These are phyloP conservation scores for Umbilicaria muhlenbergii DNA, from an alignment of 495 filamentous ascomycete species.

Conservation along the genomic window DNA sequence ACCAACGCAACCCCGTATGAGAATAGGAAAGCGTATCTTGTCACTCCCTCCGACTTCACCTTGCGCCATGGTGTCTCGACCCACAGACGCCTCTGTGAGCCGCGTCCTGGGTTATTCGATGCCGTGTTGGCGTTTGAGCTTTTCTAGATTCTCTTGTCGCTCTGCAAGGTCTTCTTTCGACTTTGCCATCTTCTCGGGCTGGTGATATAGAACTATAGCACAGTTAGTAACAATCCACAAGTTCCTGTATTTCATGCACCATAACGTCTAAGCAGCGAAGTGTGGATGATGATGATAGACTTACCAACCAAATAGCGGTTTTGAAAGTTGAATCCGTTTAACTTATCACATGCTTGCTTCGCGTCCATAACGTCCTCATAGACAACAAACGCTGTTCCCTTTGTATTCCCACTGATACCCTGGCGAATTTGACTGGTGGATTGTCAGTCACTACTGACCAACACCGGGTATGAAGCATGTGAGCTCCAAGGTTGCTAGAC, in stretches of 20 bases:
- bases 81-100: background rate
- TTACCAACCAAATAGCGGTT: constrained; percentile 97
- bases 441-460: constrained; percentile 13
- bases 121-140: constrained; percentile 90
- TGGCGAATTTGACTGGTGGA: constrained; percentile 81
- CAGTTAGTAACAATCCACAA: constrained; percentile 4
- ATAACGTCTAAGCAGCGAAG: background rate
- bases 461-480: background rate
- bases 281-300: constrained; percentile 17
- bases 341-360: constrained; percentile 95
- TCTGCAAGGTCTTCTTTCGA: constrained; percentile 89
- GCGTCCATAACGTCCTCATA: constrained; percentile 99
- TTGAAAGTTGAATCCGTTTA: constrained; percentile 99
- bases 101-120: constrained; percentile 64
- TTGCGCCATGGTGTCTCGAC: constrained; percentile 2
- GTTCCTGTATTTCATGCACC: background rate
- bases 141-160: constrained; percentile 93
- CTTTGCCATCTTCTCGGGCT: constrained; percentile 91
- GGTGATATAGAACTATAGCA: constrained; percentile 77
- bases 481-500: constrained; percentile 7
- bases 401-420: constrained; percentile 92
- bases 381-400: constrained; percentile 96
- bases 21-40: constrained; percentile 2
- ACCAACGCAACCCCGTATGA: background rate
- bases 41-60: constrained; percentile 5